These are phyloP conservation scores for Begonia peltatifolia DNA, from an alignment of 306 rosid species.

Conservation along the genomic window DNA sequence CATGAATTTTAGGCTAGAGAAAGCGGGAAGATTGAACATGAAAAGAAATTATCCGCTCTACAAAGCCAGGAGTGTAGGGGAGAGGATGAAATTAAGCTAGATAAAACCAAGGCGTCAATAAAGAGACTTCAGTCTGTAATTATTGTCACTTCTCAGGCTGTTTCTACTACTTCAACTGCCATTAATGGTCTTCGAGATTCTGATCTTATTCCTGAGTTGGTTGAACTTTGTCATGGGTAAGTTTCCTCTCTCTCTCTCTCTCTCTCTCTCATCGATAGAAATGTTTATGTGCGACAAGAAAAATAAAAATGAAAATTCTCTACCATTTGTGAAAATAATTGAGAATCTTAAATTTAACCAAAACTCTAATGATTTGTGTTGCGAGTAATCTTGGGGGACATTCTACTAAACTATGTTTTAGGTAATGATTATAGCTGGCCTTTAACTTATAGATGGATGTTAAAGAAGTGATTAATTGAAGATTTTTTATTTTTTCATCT, in stretches of 20 bases:
- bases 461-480: no score
- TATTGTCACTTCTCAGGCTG: conserved; percentile 90
- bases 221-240: conserved; percentile 87
- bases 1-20: conserved; percentile 60
- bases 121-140: conserved; percentile 75
- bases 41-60: conserved; percentile 58
- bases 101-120: conserved; percentile 84
- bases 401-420: no score
- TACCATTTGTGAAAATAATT: no score
- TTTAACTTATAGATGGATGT: no score
- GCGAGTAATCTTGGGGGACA: no score
- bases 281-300: no score
- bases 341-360: no score
- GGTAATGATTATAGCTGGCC: no score
- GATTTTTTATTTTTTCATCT: no score
- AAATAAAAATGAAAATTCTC: no score
- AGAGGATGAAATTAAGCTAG: conserved; percentile 72
- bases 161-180: conserved; percentile 80
- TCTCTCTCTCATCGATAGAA: not conserved
- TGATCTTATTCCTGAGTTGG: conserved; percentile 89
- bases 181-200: conserved; percentile 71
- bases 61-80: conserved; percentile 94
- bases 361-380: no score
- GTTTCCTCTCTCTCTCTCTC: conserved; percentile 15
- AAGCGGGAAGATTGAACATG: conserved; percentile 85